Base-by-base conservation (phyloP, 768 basidiomycete genomes). In the Xerocomellus chrysenteron region DNA sequence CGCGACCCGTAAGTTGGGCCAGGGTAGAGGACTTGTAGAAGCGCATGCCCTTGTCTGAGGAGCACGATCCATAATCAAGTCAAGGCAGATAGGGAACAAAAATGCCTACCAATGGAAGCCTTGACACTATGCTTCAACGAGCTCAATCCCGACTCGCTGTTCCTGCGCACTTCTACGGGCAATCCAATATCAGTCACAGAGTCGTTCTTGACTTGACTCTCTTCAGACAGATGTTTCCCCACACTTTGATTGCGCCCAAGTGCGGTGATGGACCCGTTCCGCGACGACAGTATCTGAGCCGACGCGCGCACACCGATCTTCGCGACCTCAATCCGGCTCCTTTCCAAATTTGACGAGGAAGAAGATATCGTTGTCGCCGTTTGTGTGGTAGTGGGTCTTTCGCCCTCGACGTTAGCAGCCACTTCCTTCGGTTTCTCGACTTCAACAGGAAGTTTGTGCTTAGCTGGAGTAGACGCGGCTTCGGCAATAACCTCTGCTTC, bases 81-180 rank as follows among this genome's bases (percentile, higher is more conserved):
- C 16, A 47, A 26, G 28, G 17, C 39, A 41, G 21, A 30, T 30
- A 48, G 1, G 33, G 0, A 45, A 26, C 16, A 74, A 26, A 21
- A 16, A 21, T 14, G 71, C 78, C 36, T 61, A 89, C 90, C 88
- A 57, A 92, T 84, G 1, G 90, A 92, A 56, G 80, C 77, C 68
- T 82, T 88, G 61, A 92, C 78, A 56, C 82, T 84, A 61, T 90
- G 89, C 70, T 80, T 88, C 60, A 91, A 75, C 32, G 79, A 76
- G 48, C 64, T 73, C 33, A 82, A 66, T 12, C 75, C 77, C 9
- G 77, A 76, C 57, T 78, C 79, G 46, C 40, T 55, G 28, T 59
- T 59, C 52, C 70, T 60, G 39, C 35, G 52, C 12, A 57, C 47
- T 28, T 73, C 70, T 24, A 56, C 26, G 3, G 70, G 72, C n/a